A percentile compares a stretch with the other conserved stretches of the same genome.
Conservation (phyloP, 139 green algal species). For the Tetraselmis chui region DNA sequence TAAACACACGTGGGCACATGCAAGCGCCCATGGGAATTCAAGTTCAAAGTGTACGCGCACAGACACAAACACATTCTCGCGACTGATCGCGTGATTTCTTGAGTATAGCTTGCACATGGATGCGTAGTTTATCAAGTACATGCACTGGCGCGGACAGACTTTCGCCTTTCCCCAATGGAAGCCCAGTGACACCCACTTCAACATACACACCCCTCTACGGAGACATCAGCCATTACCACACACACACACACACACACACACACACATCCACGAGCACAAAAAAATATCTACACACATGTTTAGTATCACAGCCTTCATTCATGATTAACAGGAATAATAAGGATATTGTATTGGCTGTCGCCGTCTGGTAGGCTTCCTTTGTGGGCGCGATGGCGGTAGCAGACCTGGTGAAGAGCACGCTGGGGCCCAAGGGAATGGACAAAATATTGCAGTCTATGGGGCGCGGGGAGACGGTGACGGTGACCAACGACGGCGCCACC, state of each 20-base stretch:
- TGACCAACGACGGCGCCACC: slow-evolving; percentile 98
- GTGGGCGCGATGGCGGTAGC: slow-evolving; percentile 95
- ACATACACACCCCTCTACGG: neutral
- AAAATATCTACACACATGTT: slow-evolving; percentile 1
- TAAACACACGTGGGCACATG: too few species aligned
- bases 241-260: too few species aligned
- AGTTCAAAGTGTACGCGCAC: too few species aligned
- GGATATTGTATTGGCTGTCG: neutral
- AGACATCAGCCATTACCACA: too few species aligned
- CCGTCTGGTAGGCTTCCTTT: slow-evolving; percentile 72
- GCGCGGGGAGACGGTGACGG: slow-evolving; percentile 73
- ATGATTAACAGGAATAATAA: neutral
- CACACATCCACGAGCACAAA: too few species aligned
- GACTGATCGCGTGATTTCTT: too few species aligned
- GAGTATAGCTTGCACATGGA: neutral
- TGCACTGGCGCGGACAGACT: neutral
- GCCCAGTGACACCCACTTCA: neutral
- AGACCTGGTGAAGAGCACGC: slow-evolving; percentile 95
- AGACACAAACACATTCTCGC: too few species aligned
- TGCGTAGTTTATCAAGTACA: neutral
- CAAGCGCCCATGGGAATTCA: too few species aligned
- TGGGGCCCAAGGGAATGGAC: slow-evolving; percentile 98
- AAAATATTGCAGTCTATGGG: slow-evolving; percentile 97
- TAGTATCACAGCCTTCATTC: slow-evolving; percentile 1
- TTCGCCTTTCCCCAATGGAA: neutral